Evolutionary conservation across 2,329 filamentous ascomycete genomes (phyloP).

Genomic region (Lizonia empirigonia): DNA sequence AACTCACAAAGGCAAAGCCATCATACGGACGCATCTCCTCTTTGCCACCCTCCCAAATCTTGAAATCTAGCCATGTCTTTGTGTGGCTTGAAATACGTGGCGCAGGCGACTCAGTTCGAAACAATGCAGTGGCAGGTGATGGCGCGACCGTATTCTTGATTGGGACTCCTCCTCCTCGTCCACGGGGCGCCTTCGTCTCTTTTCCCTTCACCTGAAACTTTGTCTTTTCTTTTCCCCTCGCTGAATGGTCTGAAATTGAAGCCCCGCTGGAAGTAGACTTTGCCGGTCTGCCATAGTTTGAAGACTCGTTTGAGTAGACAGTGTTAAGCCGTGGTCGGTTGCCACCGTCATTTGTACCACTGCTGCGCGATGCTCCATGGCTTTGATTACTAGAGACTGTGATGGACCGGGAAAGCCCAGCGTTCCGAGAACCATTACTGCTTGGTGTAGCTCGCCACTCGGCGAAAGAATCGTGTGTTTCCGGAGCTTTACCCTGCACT

Average conservation of each 20-base stretch:
- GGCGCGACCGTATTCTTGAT: conserved; percentile 32
- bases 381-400: conserved; percentile 35
- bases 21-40: conserved; percentile 41
- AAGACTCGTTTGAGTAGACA: conserved; percentile 31
- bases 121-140: conserved; percentile 22
- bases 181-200: conserved; percentile 46
- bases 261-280: conserved; percentile 31
- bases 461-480: conserved; percentile 37
- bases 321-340: conserved; percentile 27
- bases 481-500: conserved; percentile 38
- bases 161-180: conserved; percentile 47
- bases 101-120: conserved; percentile 34
- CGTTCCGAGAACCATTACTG: conserved; percentile 22
- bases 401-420: conserved; percentile 31
- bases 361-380: conserved; percentile 37
- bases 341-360: conserved; percentile 32
- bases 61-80: conserved; percentile 46
- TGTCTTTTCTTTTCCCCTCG: conserved; percentile 39
- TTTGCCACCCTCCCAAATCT: conserved; percentile 43
- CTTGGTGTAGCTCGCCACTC: conserved; percentile 37
- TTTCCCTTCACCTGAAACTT: conserved; percentile 47
- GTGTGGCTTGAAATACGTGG: conserved; percentile 27
- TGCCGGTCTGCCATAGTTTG: conserved; percentile 22
- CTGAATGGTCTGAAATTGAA: conserved; percentile 39
- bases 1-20: conserved; percentile 46